Base-by-base conservation (phyloP, 768 basidiomycete genomes). In the Calvatia gigantea region DNA sequence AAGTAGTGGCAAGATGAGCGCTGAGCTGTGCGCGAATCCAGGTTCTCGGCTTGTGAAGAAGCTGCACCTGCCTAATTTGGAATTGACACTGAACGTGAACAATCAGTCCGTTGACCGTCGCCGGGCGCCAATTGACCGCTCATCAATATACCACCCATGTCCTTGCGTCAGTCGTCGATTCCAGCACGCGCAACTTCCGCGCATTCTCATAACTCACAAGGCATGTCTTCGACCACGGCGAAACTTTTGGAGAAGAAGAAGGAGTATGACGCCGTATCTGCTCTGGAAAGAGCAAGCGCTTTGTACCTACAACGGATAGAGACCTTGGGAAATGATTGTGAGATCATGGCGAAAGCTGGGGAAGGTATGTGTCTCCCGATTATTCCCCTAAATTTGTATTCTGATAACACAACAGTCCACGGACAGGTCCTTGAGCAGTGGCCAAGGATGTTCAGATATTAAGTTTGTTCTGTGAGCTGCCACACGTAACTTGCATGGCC, bases 391-490 rank as follows among this genome's bases (percentile, higher is more conserved):
- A 29, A 28, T 12, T 46, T 41, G 31, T 15, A 12, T 21, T 29
- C 43, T 54, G 17, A 59, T 48, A 8, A 15, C 33, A 21, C 28
- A 44, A 19, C 47, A 90, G 89, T 86, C 31, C 85, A 87, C 59
- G 89, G 89, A 8, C 81, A 89, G 64, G 87, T 91, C 3, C 78
- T 89, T 23, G 83, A 83, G 55, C 87, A 90, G 58, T 91, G 88
- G 89, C 86, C 87, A 8, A 83, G 81, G 65, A 91, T 91, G 89
- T 91, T 91, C 79, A 83, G 60, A 89, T 89, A 50, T 71, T 91
- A 46, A 80, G 71, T 54, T 72, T 84, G 56, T 91, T 89, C 65
- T 62, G 89, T 91, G 62, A 63, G 55, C 48, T 17, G 6, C 33
- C 28, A 23, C 38, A 4, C 23, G 12, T 42, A 6, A 1, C 14